phyloP scores from a whole-genome alignment of 768 basidiomycete species.

The Boletus rubescentipes region DNA sequence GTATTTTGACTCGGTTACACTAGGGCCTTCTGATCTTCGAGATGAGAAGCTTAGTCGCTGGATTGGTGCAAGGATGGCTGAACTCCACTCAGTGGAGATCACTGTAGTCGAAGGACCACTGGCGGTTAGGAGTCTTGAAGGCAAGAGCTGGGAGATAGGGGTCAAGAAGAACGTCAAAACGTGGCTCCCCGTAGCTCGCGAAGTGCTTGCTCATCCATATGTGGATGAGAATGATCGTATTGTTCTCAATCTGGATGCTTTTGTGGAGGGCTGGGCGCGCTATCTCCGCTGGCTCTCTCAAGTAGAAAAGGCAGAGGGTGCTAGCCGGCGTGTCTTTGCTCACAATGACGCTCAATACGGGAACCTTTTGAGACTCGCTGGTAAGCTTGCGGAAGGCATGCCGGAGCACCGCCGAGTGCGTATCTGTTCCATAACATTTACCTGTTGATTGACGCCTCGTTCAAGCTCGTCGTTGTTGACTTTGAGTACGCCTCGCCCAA shows the following conservation, averaged over 20 bases:
- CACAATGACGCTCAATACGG: slow-evolving; percentile 98
- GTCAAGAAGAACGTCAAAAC: slow-evolving; percentile 64
- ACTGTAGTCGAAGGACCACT: slow-evolving; percentile 54
- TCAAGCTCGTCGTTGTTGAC: slow-evolving; percentile 90
- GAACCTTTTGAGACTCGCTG: slow-evolving; percentile 75
- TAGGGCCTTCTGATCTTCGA: slow-evolving; percentile 76
- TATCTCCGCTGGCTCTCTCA: slow-evolving; percentile 71
- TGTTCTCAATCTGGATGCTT: slow-evolving; percentile 62
- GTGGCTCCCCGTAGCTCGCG: slow-evolving; percentile 71
- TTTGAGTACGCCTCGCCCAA: slow-evolving; percentile 97
- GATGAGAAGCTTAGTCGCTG: slow-evolving; percentile 74
- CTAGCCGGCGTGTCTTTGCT: slow-evolving; percentile 70
- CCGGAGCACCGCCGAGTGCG: slow-evolving; percentile 77
- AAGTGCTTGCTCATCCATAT: slow-evolving; percentile 66
- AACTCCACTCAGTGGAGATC: slow-evolving; percentile 91
- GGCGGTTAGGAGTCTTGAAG: slow-evolving; percentile 38
- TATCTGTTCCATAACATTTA: slow-evolving; percentile 17
- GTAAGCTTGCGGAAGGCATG: slow-evolving; percentile 45
- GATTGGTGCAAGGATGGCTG: slow-evolving; percentile 94
- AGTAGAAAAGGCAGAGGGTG: slow-evolving; percentile 55
- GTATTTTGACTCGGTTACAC: slow-evolving; percentile 85
- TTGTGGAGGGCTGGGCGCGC: slow-evolving; percentile 61
- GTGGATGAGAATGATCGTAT: slow-evolving; percentile 45
- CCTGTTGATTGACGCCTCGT: slow-evolving; percentile 14
- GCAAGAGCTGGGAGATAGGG: slow-evolving; percentile 54